These are phyloP conservation scores for Dothideomycetes sp. DNA, from an alignment of 2,329 filamentous ascomycete genomes.

Conservation along the genomic window DNA sequence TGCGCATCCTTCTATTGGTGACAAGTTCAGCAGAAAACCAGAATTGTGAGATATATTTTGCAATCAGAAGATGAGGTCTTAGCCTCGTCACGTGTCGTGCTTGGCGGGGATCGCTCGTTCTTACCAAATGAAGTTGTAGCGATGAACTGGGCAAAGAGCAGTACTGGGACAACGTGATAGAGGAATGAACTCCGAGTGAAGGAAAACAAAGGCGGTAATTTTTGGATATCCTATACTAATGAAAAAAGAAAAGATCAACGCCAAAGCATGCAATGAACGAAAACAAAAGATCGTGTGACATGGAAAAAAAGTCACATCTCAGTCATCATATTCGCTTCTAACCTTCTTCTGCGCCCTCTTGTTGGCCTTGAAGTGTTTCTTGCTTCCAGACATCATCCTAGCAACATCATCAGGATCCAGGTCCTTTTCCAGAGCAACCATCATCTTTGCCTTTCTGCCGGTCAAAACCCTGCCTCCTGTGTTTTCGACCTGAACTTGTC, in stretches of 20 bases:
- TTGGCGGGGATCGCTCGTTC: too few species aligned
- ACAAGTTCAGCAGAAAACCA: too few species aligned
- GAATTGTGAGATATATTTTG: too few species aligned
- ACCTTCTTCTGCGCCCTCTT: slow-evolving; percentile 38
- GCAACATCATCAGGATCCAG: slow-evolving; percentile 58
- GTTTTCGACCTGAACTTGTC: slow-evolving; percentile 32
- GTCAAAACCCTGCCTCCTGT: slow-evolving; percentile 59
- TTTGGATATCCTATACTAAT: too few species aligned
- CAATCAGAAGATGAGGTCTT: too few species aligned
- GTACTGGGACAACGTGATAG: too few species aligned
- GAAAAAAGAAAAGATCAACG: not conserved
- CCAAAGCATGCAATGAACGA: slow-evolving; percentile 5
- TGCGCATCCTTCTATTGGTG: too few species aligned
- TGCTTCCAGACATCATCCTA: slow-evolving; percentile 42
- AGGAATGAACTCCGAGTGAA: too few species aligned
- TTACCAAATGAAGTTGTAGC: too few species aligned
- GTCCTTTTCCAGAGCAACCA: slow-evolving; percentile 76
- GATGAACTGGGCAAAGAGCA: too few species aligned
- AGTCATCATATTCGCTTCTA: slow-evolving; percentile 14
- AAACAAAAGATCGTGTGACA: not conserved
- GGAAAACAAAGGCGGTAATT: too few species aligned
- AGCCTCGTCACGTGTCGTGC: too few species aligned
- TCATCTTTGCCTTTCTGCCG: slow-evolving; percentile 70
- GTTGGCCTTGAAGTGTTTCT: slow-evolving; percentile 92
- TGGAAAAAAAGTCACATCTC: not conserved